These are phyloP conservation scores for Litsea cubeba DNA, from an alignment of 164 flowering plant species.

Conservation along the genomic window DNA sequence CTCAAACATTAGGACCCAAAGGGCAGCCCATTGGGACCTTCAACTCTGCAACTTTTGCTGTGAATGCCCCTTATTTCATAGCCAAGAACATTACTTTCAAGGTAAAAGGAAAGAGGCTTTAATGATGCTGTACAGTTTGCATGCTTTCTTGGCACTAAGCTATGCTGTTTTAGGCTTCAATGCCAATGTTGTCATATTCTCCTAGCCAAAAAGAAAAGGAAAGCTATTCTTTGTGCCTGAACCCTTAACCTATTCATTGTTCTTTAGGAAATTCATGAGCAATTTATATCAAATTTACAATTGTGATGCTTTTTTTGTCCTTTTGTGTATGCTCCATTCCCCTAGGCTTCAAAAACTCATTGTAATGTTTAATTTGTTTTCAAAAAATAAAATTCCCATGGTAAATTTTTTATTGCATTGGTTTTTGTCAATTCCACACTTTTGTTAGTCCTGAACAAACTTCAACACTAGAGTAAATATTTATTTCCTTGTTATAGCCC, in stretches of 20 bases:
- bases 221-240: not conserved
- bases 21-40: slow-evolving; percentile 81
- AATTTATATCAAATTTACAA: not conserved
- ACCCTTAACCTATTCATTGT: not conserved
- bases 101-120: slow-evolving; percentile 25
- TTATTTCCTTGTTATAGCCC: not conserved
- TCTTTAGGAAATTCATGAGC: not conserved
- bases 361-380: too few species aligned
- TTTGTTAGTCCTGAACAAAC: not conserved
- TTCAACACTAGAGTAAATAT: too few species aligned
- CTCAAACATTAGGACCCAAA: slow-evolving; percentile 63
- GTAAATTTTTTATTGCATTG: not conserved
- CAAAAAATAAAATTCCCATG: not conserved
- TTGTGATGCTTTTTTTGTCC: not conserved
- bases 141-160: not conserved
- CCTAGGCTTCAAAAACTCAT: not conserved
- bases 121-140: not conserved
- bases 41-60: slow-evolving; percentile 89
- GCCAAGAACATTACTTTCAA: slow-evolving; percentile 97
- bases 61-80: slow-evolving; percentile 77
- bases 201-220: not conserved
- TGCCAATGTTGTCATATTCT: not conserved
- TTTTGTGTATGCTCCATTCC: not conserved
- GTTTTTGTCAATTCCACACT: not conserved
- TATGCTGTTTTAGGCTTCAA: not conserved